These are phyloP conservation scores for Crithidia expoeki DNA, from an alignment of 208 protist genomes.

Conservation along the genomic window DNA sequence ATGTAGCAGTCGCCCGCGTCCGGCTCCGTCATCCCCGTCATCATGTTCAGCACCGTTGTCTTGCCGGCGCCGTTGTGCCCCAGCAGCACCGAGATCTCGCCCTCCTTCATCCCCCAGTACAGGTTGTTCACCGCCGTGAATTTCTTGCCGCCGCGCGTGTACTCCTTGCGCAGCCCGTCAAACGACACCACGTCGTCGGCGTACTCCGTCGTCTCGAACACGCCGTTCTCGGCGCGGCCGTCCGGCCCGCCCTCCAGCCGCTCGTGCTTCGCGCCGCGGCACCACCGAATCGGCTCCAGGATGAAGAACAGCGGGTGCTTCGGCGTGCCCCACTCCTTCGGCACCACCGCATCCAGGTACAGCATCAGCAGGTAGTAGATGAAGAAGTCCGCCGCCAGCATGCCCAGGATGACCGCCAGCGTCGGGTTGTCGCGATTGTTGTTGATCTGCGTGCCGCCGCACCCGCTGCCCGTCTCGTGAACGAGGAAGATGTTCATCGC, in stretches of 20 bases:
- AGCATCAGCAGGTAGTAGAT: slow-evolving; percentile 66
- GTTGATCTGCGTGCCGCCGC: slow-evolving; percentile 17
- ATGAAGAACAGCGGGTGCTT: slow-evolving; percentile 76
- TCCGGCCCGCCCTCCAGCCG: neutral
- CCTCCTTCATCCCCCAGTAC: slow-evolving; percentile 50
- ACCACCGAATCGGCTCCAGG: slow-evolving; percentile 40
- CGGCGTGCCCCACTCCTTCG: slow-evolving; percentile 59
- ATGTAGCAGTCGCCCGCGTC: slow-evolving; percentile 72
- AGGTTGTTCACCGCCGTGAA: slow-evolving; percentile 82
- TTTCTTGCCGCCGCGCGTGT: slow-evolving; percentile 43
- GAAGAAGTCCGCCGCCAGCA: slow-evolving; percentile 47
- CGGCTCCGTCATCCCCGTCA: slow-evolving; percentile 76
- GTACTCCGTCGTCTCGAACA: slow-evolving; percentile 4
- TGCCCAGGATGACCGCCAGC: slow-evolving; percentile 29
- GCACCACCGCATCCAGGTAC: slow-evolving; percentile 77
- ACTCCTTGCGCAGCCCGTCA: slow-evolving; percentile 43
- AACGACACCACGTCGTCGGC: slow-evolving; percentile 23
- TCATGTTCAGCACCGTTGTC: slow-evolving; percentile 83
- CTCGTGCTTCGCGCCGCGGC: slow-evolving; percentile 11
- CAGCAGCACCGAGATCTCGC: slow-evolving; percentile 66
- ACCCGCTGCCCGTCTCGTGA: slow-evolving; percentile 37
- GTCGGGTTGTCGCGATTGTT: slow-evolving; percentile 22
- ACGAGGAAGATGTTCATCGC: slow-evolving; percentile 41
- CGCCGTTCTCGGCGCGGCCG: slow-evolving; percentile 12
- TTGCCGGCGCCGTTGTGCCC: slow-evolving; percentile 86